phyloP scores from a whole-genome alignment of 208 protist species.

The Kentomonas sorsogonicus region DNA sequence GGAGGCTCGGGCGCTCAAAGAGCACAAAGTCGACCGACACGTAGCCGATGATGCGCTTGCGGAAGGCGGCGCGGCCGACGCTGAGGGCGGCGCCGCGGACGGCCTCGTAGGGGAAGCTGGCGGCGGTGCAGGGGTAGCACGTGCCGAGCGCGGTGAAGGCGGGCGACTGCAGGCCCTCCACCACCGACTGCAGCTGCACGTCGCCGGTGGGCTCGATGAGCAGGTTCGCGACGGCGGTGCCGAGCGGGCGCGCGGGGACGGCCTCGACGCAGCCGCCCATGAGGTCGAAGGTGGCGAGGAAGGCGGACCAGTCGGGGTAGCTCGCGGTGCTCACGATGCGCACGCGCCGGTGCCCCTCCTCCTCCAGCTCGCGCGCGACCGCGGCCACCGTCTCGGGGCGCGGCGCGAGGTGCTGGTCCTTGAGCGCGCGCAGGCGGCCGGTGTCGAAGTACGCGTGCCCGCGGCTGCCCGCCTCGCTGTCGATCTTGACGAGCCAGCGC shows the following conservation, averaged over 20 bases:
- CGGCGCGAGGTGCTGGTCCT: not conserved
- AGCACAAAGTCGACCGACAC: constrained; percentile 86
- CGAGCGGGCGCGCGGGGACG: constrained; percentile 54
- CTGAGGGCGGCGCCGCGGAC: constrained; percentile 66
- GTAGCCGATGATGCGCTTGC: constrained; percentile 84
- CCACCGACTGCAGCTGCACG: constrained; percentile 71
- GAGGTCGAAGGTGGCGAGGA: constrained; percentile 62
- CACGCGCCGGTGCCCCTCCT: constrained; percentile 57
- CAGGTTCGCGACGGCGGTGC: constrained; percentile 70
- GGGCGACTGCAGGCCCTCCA: constrained; percentile 85
- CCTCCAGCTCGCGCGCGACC: constrained; percentile 62
- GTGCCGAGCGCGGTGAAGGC: constrained; percentile 77
- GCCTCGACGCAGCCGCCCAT: constrained; percentile 85
- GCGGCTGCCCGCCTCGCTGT: constrained; percentile 81
- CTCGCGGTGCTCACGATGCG: constrained; percentile 63
- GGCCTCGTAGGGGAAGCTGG: constrained; percentile 46
- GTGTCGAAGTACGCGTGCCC: constrained; percentile 88
- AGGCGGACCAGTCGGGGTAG: constrained; percentile 85
- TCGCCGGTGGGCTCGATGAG: constrained; percentile 80
- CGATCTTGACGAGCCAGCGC: constrained; percentile 88
- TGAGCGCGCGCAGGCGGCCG: constrained; percentile 59
- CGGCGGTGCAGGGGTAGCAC: constrained; percentile 45
- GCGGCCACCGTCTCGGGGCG: constrained; percentile 15
- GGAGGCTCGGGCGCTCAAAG: constrained; percentile 12
- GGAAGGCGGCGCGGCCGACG: constrained; percentile 62